These are phyloP conservation scores for Terfezia boudieri DNA, from an alignment of 495 filamentous ascomycete species.

Conservation along the genomic window DNA sequence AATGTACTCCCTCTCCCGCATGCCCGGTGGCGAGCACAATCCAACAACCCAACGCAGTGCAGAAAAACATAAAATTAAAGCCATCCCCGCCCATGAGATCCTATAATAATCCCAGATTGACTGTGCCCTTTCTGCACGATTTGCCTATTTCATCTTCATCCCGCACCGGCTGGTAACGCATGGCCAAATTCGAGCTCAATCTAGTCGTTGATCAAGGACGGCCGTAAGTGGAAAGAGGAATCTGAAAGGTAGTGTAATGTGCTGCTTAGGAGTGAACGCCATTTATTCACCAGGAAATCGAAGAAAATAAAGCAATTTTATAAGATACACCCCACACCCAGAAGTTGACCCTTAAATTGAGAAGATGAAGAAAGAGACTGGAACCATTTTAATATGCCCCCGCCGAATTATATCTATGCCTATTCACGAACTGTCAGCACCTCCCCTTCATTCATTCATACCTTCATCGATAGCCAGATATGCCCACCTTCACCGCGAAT, in stretches of 20 bases:
- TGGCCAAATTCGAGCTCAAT: too few relatives aligned
- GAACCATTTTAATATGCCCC: background rate
- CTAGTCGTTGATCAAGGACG: background rate
- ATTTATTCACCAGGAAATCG: background rate
- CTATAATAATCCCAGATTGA: too few relatives aligned
- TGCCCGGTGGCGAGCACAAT: too few relatives aligned
- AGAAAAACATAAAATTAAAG: too few relatives aligned
- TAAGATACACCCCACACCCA: background rate
- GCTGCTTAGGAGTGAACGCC: background rate
- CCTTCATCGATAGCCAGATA: slow-evolving; percentile 5
- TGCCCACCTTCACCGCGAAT: slow-evolving; percentile 81
- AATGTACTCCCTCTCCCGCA: too few relatives aligned
- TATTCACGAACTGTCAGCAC: background rate
- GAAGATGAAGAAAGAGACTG: background rate
- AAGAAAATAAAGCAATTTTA: background rate
- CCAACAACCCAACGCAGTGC: too few relatives aligned
- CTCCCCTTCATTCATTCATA: background rate
- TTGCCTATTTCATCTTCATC: too few relatives aligned
- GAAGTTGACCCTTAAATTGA: background rate
- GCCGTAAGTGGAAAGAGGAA: background rate
- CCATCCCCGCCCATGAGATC: too few relatives aligned
- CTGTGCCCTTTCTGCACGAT: too few relatives aligned
- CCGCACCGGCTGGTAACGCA: too few relatives aligned
- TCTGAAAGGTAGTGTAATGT: background rate
- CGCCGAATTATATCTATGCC: background rate